phyloP scores from a whole-genome alignment of 2,329 filamentous ascomycete genomes.

The Cytospora piceae region DNA sequence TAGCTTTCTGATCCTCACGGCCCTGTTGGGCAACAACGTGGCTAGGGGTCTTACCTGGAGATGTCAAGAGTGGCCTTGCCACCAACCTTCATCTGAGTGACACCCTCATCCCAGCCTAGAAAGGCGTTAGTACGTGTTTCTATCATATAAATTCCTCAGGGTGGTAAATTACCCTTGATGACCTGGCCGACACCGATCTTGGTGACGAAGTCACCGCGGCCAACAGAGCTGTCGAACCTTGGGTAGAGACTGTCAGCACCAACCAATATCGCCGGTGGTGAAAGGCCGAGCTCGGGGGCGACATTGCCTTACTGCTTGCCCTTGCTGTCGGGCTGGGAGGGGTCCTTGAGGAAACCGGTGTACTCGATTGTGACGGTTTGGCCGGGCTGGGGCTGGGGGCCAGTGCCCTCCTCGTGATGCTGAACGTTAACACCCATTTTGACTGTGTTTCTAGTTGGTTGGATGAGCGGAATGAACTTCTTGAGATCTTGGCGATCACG shows the following conservation, averaged over 20 bases:
- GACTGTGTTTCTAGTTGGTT: slow-evolving; percentile 31
- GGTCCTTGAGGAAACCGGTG: slow-evolving; percentile 82
- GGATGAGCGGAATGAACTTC: slow-evolving; percentile 17
- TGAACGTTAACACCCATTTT: slow-evolving; percentile 77
- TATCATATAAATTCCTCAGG: neutral
- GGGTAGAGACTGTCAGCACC: slow-evolving; percentile 33
- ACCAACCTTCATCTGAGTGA: slow-evolving; percentile 82
- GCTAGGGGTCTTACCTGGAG: slow-evolving; percentile 60
- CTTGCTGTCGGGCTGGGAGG: slow-evolving; percentile 62
- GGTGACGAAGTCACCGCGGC: slow-evolving; percentile 75
- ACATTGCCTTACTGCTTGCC: slow-evolving; percentile 66
- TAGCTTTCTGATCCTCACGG: neutral
- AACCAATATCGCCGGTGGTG: slow-evolving; percentile 16
- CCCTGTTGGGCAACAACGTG: neutral
- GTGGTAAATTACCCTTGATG: slow-evolving; percentile 71
- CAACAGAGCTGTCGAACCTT: slow-evolving; percentile 89
- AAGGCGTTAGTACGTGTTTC: slow-evolving; percentile 24
- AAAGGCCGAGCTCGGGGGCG: neutral
- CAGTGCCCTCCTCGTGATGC: slow-evolving; percentile 63
- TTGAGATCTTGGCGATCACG: slow-evolving; percentile 15
- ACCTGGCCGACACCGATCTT: slow-evolving; percentile 81
- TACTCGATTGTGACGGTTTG: slow-evolving; percentile 88
- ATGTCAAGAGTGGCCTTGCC: slow-evolving; percentile 89
- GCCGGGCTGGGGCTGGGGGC: slow-evolving; percentile 63
- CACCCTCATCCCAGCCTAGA: slow-evolving; percentile 83